These are phyloP conservation scores for Fusarium agapanthi DNA, from an alignment of 2,329 filamentous ascomycete species.

Conservation along the genomic window DNA sequence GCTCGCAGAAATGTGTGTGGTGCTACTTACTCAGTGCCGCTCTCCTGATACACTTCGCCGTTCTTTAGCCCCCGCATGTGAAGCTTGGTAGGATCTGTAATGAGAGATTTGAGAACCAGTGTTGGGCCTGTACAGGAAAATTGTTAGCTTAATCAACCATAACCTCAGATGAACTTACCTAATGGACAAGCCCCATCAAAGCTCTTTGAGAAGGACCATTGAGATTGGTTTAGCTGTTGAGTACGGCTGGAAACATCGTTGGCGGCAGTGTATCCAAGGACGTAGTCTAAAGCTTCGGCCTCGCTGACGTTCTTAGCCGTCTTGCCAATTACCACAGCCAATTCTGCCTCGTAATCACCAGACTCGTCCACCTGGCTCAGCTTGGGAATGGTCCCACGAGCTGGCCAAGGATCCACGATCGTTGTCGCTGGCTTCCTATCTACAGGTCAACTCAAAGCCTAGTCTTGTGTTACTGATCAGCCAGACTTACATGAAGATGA, in stretches of 20 bases:
- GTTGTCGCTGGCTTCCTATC: conserved; percentile 60
- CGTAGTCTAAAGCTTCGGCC: conserved; percentile 64
- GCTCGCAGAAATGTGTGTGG: too few species aligned
- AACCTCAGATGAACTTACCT: conserved; percentile 9
- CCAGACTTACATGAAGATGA: conserved; percentile 60
- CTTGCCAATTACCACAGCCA: conserved; percentile 64
- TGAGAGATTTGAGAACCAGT: conserved; percentile 66
- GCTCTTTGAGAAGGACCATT: conserved; percentile 62
- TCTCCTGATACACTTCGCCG: conserved; percentile 48
- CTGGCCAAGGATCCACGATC: conserved; percentile 63
- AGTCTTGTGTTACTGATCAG: too few species aligned
- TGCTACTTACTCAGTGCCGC: conserved; percentile 43
- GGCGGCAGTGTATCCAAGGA: conserved; percentile 70
- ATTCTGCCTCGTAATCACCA: conserved; percentile 68
- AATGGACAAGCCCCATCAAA: conserved; percentile 66
- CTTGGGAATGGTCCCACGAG: conserved; percentile 61
- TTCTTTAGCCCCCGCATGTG: conserved; percentile 66
- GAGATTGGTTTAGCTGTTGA: conserved; percentile 41
- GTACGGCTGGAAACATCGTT: conserved; percentile 67
- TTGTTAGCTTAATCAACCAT: neutral
- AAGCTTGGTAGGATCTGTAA: conserved; percentile 66
- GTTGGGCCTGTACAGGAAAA: conserved; percentile 63
- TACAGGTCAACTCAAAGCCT: neutral
- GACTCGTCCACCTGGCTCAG: conserved; percentile 57
- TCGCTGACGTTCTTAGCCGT: conserved; percentile 63